Base-by-base conservation (phyloP, 192 early-diverging fungal genomes). In the Pilaira anomala region DNA sequence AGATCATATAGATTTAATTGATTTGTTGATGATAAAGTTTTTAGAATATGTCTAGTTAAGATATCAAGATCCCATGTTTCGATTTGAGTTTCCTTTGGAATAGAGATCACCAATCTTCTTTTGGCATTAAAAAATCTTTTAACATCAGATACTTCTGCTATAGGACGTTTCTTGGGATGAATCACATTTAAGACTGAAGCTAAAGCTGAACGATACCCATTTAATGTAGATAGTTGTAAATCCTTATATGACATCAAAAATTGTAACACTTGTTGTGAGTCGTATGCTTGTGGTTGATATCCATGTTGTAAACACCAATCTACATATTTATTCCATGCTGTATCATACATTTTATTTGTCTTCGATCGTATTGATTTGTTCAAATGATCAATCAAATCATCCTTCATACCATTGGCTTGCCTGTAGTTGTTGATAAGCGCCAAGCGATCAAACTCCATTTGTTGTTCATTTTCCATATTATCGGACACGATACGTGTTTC, bases 401-500 rank as follows among this genome's bases (percentile, higher is more conserved):
- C 16, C 7, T 14, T 30, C 16, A 60, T 7, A n/a, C 44, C 45
- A 60, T 48, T 26, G 39, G 18, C 25, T n/a, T 18, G 2, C 45
- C 59, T 60, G 18, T 48, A 19, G 42, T 60, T 29, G 44, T 48
- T 48, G 59, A 60, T 60, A 48, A 60, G 1, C 18, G 18, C 41
- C 41, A 60, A 19, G 59, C 45, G 59, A 25, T 60, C 28, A 60
- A 46, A 12, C 9, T 14, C 59, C 44, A 60, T 28, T 24, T 45
- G 2, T 48, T 21, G 44, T 60, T 60, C 9, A 60, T 2, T 13
- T 58, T 22, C 56, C 56, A 58, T 3, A 42, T 18, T 22, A 58
- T 22, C 18, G 56, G 56, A 24, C 1, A 2, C 2, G 19, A 5
- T 13, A 58, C 1, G 1, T 58, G 29, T 1, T 58, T 58, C 56